These are phyloP conservation scores for Begonia loranthoides DNA, from an alignment of 306 rosid species.

Conservation along the genomic window DNA sequence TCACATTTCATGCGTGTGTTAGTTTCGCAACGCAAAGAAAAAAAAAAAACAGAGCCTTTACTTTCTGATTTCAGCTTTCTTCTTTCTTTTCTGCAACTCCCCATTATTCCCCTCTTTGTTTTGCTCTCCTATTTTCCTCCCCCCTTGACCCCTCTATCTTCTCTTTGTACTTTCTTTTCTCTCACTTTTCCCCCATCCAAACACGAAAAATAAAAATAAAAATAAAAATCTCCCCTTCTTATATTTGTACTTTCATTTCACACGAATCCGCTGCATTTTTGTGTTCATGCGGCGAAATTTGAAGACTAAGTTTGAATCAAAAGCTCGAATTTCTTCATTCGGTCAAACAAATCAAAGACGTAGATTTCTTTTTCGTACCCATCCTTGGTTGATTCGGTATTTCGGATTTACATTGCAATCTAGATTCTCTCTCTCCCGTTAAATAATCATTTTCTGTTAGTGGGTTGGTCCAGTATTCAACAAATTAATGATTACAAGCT, in stretches of 20 bases:
- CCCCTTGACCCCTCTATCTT: background rate
- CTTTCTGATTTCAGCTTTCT: constrained; percentile 16
- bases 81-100: constrained; percentile 4
- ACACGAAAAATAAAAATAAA: too few relatives aligned
- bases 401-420: too few relatives aligned
- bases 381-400: too few relatives aligned
- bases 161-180: too few relatives aligned
- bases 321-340: constrained; percentile 2
- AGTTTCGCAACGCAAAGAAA: background rate
- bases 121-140: too few relatives aligned
- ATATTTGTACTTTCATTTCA: too few relatives aligned
- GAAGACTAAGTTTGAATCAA: constrained; percentile 9
- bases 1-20: constrained; percentile 6
- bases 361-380: background rate
- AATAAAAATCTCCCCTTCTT: too few relatives aligned
- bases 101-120: constrained; percentile 1
- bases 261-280: background rate
- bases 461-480: too few relatives aligned
- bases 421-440: too few relatives aligned
- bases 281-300: background rate
- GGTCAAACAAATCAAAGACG: constrained; percentile 5
- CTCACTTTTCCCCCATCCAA: background rate
- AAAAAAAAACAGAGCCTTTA: constrained; percentile 4
- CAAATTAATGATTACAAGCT: too few relatives aligned
- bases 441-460: too few relatives aligned